phyloP scores from a whole-genome alignment of 768 basidiomycete species.

The Tricholoma sp. region DNA sequence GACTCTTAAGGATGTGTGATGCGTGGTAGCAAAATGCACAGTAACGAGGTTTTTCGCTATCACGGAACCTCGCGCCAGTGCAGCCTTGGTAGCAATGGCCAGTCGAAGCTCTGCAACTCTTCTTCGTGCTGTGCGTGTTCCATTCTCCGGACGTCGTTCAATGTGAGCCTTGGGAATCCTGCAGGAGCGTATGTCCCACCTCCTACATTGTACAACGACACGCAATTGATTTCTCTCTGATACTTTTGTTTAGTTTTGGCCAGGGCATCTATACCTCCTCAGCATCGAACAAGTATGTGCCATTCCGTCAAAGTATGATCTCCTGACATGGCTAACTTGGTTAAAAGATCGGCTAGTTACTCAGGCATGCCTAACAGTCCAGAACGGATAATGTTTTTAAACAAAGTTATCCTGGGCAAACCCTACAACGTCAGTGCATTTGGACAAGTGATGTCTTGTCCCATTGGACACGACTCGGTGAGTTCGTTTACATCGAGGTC shows the following conservation, averaged over 20 bases:
- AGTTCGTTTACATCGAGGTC: neutral
- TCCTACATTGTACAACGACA: neutral
- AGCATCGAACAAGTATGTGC: conserved; percentile 8
- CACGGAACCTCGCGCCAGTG: conserved; percentile 18
- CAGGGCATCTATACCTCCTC: conserved; percentile 3
- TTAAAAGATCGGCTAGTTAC: conserved; percentile 1
- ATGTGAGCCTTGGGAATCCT: conserved; percentile 1
- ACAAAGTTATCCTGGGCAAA: conserved; percentile 6
- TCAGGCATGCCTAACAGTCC: neutral
- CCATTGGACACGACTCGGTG: conserved; percentile 6
- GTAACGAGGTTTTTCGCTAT: conserved; percentile 14
- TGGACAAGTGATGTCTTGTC: conserved; percentile 1
- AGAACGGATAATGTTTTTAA: conserved; percentile 3
- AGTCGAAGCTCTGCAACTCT: conserved; percentile 14
- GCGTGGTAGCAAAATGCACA: conserved; percentile 1
- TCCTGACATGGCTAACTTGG: neutral
- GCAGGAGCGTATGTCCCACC: conserved; percentile 2
- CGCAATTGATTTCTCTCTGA: neutral
- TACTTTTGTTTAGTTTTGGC: neutral
- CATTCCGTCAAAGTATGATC: neutral
- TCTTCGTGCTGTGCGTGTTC: conserved; percentile 18
- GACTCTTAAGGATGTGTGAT: neutral
- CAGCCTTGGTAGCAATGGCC: conserved; percentile 18
- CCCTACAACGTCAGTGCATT: neutral
- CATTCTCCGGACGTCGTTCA: conserved; percentile 8